These are phyloP conservation scores for Falciphora oryzae DNA, from an alignment of 2,329 filamentous ascomycete genomes.

Conservation along the genomic window DNA sequence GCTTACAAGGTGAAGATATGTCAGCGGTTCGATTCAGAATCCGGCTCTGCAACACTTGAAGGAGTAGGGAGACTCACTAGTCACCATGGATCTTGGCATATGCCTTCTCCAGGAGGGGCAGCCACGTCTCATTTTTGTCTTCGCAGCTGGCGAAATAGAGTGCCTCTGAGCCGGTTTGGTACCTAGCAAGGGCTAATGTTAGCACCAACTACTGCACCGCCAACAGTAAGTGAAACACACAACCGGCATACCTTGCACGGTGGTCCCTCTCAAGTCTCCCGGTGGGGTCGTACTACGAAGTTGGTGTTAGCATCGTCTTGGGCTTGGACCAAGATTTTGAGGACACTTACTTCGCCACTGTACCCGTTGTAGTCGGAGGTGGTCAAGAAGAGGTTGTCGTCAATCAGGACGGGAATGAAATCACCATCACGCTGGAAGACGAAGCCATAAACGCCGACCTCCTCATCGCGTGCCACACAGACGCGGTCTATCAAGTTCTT, in stretches of 20 bases:
- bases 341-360: not conserved
- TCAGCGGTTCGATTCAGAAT: not conserved
- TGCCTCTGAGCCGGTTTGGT: conserved; percentile 63
- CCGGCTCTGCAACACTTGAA: not conserved
- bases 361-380: conserved; percentile 40
- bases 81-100: conserved; percentile 74
- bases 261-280: conserved; percentile 54
- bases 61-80: conserved; percentile 32
- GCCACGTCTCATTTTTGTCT: conserved; percentile 67
- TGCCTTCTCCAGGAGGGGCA: conserved; percentile 68
- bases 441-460: conserved; percentile 30
- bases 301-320: not conserved
- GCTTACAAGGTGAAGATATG: conserved; percentile 2
- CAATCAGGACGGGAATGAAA: conserved; percentile 64
- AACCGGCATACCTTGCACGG: conserved; percentile 31
- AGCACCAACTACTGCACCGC: conserved; percentile 24
- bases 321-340: not conserved
- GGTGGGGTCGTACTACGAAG: conserved; percentile 18
- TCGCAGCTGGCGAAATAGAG: conserved; percentile 66
- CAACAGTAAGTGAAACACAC: not conserved
- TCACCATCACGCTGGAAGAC: conserved; percentile 47
- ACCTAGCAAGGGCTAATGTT: not conserved
- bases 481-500: conserved; percentile 58
- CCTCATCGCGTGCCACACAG: conserved; percentile 62
- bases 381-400: conserved; percentile 63